phyloP scores from a whole-genome alignment of 768 basidiomycete species.

The Auricularia sp. region DNA sequence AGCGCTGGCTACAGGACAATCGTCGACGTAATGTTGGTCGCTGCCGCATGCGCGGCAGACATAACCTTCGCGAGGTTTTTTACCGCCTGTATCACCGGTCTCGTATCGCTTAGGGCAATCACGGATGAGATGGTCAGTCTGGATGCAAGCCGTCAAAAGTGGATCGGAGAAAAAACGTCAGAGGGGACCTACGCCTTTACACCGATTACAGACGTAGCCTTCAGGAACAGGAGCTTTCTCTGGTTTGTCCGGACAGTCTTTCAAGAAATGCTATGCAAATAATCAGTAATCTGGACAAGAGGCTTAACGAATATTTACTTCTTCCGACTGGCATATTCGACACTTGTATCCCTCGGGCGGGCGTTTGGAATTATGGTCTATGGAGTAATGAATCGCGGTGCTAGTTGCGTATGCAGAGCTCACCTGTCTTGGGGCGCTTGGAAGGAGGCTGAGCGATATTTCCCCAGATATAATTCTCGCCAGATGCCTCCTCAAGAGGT shows the following conservation, averaged over 20 bases:
- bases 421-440: constrained; percentile 30
- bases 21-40: constrained; percentile 75
- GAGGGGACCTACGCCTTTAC: constrained; percentile 44
- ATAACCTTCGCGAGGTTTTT: constrained; percentile 77
- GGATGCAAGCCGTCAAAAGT: constrained; percentile 1
- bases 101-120: constrained; percentile 79
- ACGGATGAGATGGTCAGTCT: constrained; percentile 79
- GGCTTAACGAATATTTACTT: constrained; percentile 28
- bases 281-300: background rate
- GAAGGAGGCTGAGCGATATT: constrained; percentile 39
- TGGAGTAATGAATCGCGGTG: background rate
- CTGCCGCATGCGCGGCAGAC: constrained; percentile 88
- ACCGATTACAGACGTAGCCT: constrained; percentile 81
- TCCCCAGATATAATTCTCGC: constrained; percentile 63
- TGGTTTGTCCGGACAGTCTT: constrained; percentile 58
- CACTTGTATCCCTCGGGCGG: constrained; percentile 70
- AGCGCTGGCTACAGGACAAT: constrained; percentile 55
- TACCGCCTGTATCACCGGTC: constrained; percentile 73
- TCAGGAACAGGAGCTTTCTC: constrained; percentile 55
- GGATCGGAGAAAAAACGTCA: background rate
- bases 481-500: constrained; percentile 30
- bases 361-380: constrained; percentile 28
- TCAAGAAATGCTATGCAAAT: constrained; percentile 56
- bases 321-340: constrained; percentile 62
- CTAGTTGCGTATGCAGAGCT: background rate